Evolutionary conservation across 148 eudicot genomes (phyloP).

Genomic region (Heliamphora exappendiculata): DNA sequence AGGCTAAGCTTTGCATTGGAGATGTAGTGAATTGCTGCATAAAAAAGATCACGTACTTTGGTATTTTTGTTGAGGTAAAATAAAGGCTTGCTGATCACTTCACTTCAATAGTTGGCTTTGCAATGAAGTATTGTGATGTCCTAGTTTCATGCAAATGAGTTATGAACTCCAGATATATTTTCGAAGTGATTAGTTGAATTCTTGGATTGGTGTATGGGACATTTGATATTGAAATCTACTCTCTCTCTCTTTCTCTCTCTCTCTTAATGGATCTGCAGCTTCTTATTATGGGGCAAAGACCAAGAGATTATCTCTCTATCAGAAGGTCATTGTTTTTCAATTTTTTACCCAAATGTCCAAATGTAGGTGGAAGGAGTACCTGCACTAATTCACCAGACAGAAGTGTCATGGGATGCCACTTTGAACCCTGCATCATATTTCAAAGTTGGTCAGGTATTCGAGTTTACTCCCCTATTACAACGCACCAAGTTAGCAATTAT

Average conservation of each 20-base stretch:
- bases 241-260: not conserved
- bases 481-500: not conserved
- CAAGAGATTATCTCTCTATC: not conserved
- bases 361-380: slow-evolving; percentile 91
- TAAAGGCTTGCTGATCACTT: not conserved
- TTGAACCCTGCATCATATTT: slow-evolving; percentile 69
- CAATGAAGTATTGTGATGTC: not conserved
- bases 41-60: slow-evolving; percentile 78
- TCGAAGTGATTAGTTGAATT: not conserved
- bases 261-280: not conserved
- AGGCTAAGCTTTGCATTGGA: slow-evolving; percentile 75
- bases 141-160: not conserved
- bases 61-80: slow-evolving; percentile 87
- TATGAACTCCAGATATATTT: not conserved
- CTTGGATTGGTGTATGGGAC: not conserved
- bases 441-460: slow-evolving; percentile 78
- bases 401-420: slow-evolving; percentile 90
- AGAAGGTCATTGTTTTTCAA: not conserved
- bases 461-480: not conserved
- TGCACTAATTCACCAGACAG: slow-evolving; percentile 84
- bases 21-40: slow-evolving; percentile 83
- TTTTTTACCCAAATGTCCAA: slow-evolving; percentile 6
- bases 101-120: not conserved
- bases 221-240: not conserved
- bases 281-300: not conserved